A percentile compares a stretch with the other conserved stretches of the same genome.
Conservation (phyloP, 2,329 filamentous ascomycete genomes). For the Penicillium sp. region DNA sequence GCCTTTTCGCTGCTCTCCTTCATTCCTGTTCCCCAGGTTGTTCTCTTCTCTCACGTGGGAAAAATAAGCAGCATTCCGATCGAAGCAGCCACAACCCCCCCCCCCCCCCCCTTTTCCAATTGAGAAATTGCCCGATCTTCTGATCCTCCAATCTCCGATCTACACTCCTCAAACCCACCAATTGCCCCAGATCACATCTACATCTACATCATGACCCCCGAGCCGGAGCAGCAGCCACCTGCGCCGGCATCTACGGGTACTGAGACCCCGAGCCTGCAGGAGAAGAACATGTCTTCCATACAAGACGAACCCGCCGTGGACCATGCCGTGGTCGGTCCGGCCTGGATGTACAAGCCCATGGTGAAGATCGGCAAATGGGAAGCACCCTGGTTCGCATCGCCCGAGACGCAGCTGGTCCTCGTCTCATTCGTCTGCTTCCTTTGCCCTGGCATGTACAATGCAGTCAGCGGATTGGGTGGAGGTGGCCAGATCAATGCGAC, state of each 20-base stretch:
- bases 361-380: constrained; percentile 59
- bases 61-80: too few species aligned
- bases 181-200: too few species aligned
- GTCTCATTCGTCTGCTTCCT: constrained; percentile 73
- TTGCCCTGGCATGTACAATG: constrained; percentile 75
- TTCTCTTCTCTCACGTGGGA: constrained; percentile 1
- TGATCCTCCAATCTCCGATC: not conserved
- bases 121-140: constrained; percentile 1
- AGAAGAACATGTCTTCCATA: constrained; percentile 21
- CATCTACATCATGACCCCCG: constrained; percentile 22
- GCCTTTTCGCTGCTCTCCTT: not conserved
- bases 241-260: constrained; percentile 7
- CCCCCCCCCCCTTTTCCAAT: not conserved
- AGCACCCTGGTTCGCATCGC: constrained; percentile 73
- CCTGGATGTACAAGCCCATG: constrained; percentile 69
- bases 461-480: constrained; percentile 67
- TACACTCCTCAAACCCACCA: constrained; percentile 1
- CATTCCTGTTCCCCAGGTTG: not conserved
- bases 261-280: constrained; percentile 16
- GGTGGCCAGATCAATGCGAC: constrained; percentile 62
- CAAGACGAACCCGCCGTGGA: constrained; percentile 24
- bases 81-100: too few species aligned
- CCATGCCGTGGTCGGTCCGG: constrained; percentile 34
- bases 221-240: constrained; percentile 18
- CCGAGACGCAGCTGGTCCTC: constrained; percentile 71